Conservation (phyloP, 495 filamentous ascomycete species). For the Arthonia radiata region DNA sequence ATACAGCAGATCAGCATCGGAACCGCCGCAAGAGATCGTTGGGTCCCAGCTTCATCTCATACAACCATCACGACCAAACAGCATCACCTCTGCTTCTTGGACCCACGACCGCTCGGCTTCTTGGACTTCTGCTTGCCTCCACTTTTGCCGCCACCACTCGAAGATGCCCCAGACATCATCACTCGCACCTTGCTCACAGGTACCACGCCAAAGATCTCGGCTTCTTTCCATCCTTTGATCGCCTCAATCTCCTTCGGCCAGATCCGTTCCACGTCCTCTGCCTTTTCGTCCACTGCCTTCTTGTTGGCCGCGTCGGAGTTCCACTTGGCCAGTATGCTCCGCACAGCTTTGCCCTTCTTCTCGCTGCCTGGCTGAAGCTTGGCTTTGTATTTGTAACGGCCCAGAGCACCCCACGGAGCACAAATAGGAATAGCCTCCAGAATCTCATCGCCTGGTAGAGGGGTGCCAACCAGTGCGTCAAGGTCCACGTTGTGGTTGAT, state of each 20-base stretch:
- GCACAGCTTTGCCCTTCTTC: conserved; percentile 90
- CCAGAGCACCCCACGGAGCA: conserved; percentile 66
- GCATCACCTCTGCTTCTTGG: no score
- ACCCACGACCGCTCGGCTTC: no score
- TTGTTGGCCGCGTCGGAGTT: conserved; percentile 25
- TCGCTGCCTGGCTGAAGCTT: conserved; percentile 75
- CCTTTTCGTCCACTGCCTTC: conserved; percentile 29
- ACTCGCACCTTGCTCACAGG: conserved; percentile 73
- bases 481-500: conserved; percentile 34
- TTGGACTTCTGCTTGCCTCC: no score
- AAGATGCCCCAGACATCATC: conserved; percentile 40
- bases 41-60: no score
- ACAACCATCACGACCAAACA: no score
- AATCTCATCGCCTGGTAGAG: conserved; percentile 65
- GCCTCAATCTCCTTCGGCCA: conserved; percentile 65
- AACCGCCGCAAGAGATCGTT: no score
- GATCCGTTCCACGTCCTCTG: conserved; percentile 42
- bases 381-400: conserved; percentile 59
- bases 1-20: no score
- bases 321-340: conserved; percentile 66
- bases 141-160: no score
- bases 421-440: conserved; percentile 73
- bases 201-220: conserved; percentile 57
- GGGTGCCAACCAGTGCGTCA: conserved; percentile 51
- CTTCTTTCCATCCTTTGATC: conserved; percentile 52